Percentiles rank a stretch among this genome's conserved stretches.
These are phyloP conservation scores for Hyphopichia wangnamkhiaoensis DNA, from an alignment of 1,139 yeast species.

Conservation along the genomic window DNA sequence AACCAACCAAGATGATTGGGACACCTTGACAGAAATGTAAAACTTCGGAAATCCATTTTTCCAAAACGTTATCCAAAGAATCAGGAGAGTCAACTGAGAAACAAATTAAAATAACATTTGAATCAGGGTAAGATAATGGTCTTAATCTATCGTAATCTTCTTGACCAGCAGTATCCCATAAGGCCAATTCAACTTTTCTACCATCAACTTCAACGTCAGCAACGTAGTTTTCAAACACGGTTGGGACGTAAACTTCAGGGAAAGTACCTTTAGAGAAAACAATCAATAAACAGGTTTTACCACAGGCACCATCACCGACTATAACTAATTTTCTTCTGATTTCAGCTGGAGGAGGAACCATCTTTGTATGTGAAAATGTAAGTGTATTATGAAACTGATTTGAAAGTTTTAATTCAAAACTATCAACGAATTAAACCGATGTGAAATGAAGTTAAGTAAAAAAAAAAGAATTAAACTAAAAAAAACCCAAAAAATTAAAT, in stretches of 20 bases:
- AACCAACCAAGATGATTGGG: conserved; percentile 90
- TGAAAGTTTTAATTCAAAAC: not conserved
- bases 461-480: not conserved
- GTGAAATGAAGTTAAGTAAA: not conserved
- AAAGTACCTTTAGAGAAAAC: conserved; percentile 93
- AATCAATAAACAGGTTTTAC: conserved; percentile 78
- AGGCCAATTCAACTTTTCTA: conserved; percentile 88
- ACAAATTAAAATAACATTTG: conserved; percentile 89
- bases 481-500: not conserved
- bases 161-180: conserved; percentile 99
- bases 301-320: conserved; percentile 89
- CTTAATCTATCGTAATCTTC: conserved; percentile 95
- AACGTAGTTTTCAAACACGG: conserved; percentile 92
- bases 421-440: too few species aligned
- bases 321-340: conserved; percentile 79
- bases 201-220: conserved; percentile 95
- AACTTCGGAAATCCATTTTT: conserved; percentile 94
- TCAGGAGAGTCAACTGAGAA: conserved; percentile 91
- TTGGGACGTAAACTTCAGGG: conserved; percentile 95
- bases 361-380: too few species aligned
- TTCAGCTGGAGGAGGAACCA: conserved; percentile 61
- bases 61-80: conserved; percentile 89
- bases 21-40: conserved; percentile 94
- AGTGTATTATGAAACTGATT: too few species aligned
- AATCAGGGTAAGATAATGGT: conserved; percentile 91